Conservation (phyloP, 116 monocot genomes). For the Phalaenopsis hybrid region DNA sequence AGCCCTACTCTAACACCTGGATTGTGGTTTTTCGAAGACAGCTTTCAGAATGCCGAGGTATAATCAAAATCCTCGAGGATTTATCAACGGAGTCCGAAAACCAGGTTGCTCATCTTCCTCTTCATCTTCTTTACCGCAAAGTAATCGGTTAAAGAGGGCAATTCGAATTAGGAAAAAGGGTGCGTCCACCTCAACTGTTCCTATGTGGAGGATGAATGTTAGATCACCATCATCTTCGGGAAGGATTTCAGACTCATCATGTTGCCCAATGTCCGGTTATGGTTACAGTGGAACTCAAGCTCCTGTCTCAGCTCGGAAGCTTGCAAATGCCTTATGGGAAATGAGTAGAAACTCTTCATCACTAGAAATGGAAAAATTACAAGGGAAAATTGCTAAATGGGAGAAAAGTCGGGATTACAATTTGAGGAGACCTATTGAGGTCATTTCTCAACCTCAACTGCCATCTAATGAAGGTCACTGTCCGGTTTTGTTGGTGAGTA, state of each 20-base stretch:
- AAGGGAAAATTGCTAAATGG: background rate
- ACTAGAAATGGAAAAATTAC: slow-evolving; percentile 1
- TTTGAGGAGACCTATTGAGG: slow-evolving; percentile 9
- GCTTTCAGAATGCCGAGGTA: slow-evolving; percentile 34
- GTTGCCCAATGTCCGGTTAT: background rate
- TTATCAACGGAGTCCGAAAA: slow-evolving; percentile 24
- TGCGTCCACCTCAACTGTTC: slow-evolving; percentile 34
- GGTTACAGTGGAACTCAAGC: slow-evolving; percentile 10
- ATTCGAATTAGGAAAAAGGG: slow-evolving; percentile 36
- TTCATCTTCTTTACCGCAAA: slow-evolving; percentile 31
- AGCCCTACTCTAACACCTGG: background rate
- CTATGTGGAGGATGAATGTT: slow-evolving; percentile 39
- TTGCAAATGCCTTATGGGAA: slow-evolving; percentile 61
- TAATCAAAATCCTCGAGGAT: slow-evolving; percentile 4
- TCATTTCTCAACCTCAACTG: slow-evolving; percentile 12
- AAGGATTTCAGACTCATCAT: slow-evolving; percentile 19
- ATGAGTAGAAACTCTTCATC: slow-evolving; percentile 29
- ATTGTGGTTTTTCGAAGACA: background rate
- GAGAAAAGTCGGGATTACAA: background rate
- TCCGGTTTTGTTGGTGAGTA: slow-evolving; percentile 33
- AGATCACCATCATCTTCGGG: slow-evolving; percentile 23
- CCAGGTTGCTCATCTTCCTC: slow-evolving; percentile 35
- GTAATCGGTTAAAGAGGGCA: slow-evolving; percentile 31
- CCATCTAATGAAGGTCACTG: slow-evolving; percentile 39
- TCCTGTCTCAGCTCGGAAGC: slow-evolving; percentile 62